Conservation (phyloP, 352 stramenopile species). For the Phytophthora hybrid region DNA sequence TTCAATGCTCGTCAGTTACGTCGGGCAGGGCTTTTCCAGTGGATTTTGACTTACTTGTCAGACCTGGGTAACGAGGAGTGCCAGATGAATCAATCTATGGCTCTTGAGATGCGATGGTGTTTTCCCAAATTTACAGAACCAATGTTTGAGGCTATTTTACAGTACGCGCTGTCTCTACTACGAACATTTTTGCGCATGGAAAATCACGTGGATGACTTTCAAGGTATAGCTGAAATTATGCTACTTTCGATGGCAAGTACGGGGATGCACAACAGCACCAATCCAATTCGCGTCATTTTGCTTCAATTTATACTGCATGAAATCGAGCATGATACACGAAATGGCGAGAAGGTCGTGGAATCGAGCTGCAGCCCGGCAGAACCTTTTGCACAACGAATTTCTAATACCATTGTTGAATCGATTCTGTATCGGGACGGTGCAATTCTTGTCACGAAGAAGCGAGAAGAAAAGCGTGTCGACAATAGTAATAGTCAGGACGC, state of each 20-base stretch:
- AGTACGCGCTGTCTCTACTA: slow-evolving; percentile 53
- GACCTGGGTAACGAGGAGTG: slow-evolving; percentile 60
- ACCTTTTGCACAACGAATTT: slow-evolving; percentile 22
- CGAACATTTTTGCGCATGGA: slow-evolving; percentile 60
- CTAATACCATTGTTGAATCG: slow-evolving; percentile 53
- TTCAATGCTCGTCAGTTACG: slow-evolving; percentile 83
- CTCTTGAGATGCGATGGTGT: slow-evolving; percentile 58
- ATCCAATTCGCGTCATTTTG: slow-evolving; percentile 48
- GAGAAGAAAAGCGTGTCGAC: slow-evolving; percentile 48
- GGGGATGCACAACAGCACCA: slow-evolving; percentile 36
- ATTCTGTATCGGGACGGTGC: slow-evolving; percentile 40
- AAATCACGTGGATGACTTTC: slow-evolving; percentile 66
- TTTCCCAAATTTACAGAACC: slow-evolving; percentile 55
- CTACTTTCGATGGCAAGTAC: slow-evolving; percentile 59
- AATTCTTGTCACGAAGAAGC: slow-evolving; percentile 31
- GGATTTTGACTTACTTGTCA: slow-evolving; percentile 64
- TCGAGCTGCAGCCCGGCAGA: background rate
- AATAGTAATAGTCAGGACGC: slow-evolving; percentile 17
- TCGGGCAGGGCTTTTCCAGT: slow-evolving; percentile 56
- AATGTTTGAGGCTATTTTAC: slow-evolving; percentile 58
- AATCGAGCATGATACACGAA: slow-evolving; percentile 48
- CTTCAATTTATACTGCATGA: slow-evolving; percentile 69
- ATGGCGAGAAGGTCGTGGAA: background rate
- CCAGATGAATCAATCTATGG: slow-evolving; percentile 31
- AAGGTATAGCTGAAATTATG: slow-evolving; percentile 50